Conservation (phyloP, 2,329 filamentous ascomycete genomes). For the Hypoxylon sp. region DNA sequence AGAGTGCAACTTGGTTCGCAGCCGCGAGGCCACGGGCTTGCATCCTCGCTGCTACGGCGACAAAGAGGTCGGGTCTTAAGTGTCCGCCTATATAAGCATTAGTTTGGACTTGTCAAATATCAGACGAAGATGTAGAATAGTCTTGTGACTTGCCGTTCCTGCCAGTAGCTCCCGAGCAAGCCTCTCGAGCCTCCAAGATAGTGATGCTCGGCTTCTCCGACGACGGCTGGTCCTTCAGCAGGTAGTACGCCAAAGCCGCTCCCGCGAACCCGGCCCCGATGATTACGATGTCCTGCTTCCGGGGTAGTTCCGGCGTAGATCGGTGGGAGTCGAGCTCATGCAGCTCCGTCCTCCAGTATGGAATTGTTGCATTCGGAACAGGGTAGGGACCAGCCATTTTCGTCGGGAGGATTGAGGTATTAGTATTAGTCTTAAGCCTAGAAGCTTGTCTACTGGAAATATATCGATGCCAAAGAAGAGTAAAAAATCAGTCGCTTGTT, state of each 20-base stretch:
- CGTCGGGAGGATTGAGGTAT: conserved; percentile 4
- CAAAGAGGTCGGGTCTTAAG: conserved; percentile 45
- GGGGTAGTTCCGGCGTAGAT: conserved; percentile 62
- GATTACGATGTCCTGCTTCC: conserved; percentile 64
- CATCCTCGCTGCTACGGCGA: conserved; percentile 43
- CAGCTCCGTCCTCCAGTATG: conserved; percentile 68
- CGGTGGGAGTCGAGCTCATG: conserved; percentile 64
- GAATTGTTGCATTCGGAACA: conserved; percentile 55
- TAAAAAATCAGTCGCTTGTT: background rate
- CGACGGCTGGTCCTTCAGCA: conserved; percentile 55
- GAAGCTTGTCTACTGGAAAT: conserved; percentile 1
- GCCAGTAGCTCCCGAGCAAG: conserved; percentile 50
- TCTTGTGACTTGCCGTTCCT: conserved; percentile 47
- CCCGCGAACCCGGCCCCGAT: conserved; percentile 69
- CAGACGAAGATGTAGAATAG: no score
- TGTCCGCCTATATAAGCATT: conserved; percentile 44
- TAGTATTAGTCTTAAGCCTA: conserved; percentile 19
- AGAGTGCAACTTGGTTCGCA: conserved; percentile 50
- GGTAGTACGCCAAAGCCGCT: conserved; percentile 61
- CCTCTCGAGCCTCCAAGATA: conserved; percentile 50
- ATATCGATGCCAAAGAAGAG: background rate
- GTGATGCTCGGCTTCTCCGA: conserved; percentile 41
- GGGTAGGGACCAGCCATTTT: conserved; percentile 41
- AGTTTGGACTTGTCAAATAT: no score
- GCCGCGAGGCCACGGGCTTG: conserved; percentile 41